Conservation (phyloP, 2,329 filamentous ascomycete species). For the Ophiostoma sp. region DNA sequence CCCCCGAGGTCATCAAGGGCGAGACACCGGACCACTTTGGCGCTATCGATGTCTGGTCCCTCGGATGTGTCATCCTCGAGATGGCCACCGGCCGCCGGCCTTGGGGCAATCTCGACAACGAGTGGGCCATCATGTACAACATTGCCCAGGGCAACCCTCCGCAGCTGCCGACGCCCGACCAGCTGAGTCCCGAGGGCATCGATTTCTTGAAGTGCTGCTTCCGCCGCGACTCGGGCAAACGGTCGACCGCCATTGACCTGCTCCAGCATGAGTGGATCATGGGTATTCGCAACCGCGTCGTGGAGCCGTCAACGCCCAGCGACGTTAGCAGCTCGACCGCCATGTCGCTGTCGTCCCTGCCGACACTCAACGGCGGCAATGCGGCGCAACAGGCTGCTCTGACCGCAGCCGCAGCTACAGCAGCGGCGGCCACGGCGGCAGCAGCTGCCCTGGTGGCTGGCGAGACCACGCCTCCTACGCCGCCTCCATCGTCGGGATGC, state of each 20-base stretch:
- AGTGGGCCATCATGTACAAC: conserved; percentile 99
- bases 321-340: conserved; percentile 48
- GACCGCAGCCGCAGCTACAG: neutral
- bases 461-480: neutral
- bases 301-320: conserved; percentile 64
- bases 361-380: conserved; percentile 13
- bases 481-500: neutral
- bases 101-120: conserved; percentile 95
- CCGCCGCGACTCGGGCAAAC: conserved; percentile 73
- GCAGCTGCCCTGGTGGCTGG: neutral
- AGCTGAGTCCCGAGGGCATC: conserved; percentile 79
- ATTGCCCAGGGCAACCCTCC: conserved; percentile 96
- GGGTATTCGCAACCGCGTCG: conserved; percentile 63
- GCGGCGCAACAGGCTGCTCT: conserved; percentile 30
- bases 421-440: neutral
- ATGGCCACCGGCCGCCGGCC: conserved; percentile 95
- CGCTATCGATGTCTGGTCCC: conserved; percentile 91
- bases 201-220: conserved; percentile 91
- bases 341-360: conserved; percentile 34
- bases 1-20: conserved; percentile 95
- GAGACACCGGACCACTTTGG: conserved; percentile 77
- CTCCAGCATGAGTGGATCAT: conserved; percentile 92
- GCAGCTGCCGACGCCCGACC: conserved; percentile 75
- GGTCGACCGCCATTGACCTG: conserved; percentile 82
- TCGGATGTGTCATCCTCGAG: conserved; percentile 94